A percentile compares a stretch with the other conserved stretches of the same genome.
Evolutionary conservation across 2,329 filamentous ascomycete genomes (phyloP).

Genomic region (Microcyclosporella mali): DNA sequence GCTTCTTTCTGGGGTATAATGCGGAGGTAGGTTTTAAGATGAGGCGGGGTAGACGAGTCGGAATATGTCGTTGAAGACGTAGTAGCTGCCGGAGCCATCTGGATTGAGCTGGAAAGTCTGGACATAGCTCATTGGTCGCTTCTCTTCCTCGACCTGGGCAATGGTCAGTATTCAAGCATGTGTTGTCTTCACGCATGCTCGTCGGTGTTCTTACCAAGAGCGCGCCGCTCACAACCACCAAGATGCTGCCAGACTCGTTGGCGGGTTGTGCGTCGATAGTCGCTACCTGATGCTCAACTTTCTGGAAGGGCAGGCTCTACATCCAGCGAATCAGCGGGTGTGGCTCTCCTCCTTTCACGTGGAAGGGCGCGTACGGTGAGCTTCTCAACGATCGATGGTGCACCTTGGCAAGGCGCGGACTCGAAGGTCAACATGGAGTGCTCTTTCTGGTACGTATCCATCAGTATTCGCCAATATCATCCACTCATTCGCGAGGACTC

Average conservation of each 20-base stretch:
- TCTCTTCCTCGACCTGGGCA: slow-evolving; percentile 72
- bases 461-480: slow-evolving; percentile 6
- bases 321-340: not conserved
- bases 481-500: not conserved
- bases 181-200: not conserved
- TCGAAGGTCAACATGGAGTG: slow-evolving; percentile 94
- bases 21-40: slow-evolving; percentile 7
- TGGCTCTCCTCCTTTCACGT: not conserved
- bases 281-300: slow-evolving; percentile 69
- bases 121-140: slow-evolving; percentile 82
- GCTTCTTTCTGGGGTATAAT: not conserved
- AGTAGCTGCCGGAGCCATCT: slow-evolving; percentile 64
- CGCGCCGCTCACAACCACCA: slow-evolving; percentile 83
- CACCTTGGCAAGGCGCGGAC: slow-evolving; percentile 60
- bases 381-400: slow-evolving; percentile 67
- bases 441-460: slow-evolving; percentile 54
- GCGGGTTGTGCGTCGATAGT: slow-evolving; percentile 82
- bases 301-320: slow-evolving; percentile 70
- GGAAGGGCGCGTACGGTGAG: slow-evolving; percentile 55
- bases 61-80: slow-evolving; percentile 92
- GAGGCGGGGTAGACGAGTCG: slow-evolving; percentile 65
- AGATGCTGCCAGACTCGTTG: slow-evolving; percentile 59
- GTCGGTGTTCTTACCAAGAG: slow-evolving; percentile 58
- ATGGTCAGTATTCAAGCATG: slow-evolving; percentile 1
- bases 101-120: slow-evolving; percentile 81